These are phyloP conservation scores for Bryum argenteum DNA, from an alignment of 225 moss, liverwort and hornwort genomes.

Conservation along the genomic window DNA sequence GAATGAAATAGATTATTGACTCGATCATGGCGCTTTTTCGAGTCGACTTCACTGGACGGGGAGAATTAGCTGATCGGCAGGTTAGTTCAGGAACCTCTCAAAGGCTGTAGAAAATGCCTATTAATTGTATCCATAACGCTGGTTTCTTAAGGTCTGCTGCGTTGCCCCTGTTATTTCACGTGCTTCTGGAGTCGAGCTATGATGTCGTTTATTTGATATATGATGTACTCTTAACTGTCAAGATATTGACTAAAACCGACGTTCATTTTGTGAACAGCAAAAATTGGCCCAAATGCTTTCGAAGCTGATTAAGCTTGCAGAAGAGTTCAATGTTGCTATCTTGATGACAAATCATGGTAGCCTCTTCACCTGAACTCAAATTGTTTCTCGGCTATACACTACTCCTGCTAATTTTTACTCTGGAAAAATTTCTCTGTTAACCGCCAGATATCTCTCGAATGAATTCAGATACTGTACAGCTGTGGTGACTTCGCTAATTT, in stretches of 20 bases:
- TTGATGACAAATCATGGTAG: conserved; percentile 93
- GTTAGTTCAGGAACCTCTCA: conserved; percentile 34
- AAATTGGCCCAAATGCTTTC: conserved; percentile 94
- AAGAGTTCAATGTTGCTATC: conserved; percentile 87
- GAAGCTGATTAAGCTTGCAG: conserved; percentile 85
- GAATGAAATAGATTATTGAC: conserved; percentile 68
- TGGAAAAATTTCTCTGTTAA: background rate
- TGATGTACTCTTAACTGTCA: background rate
- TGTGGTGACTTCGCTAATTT: background rate
- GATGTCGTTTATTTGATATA: background rate
- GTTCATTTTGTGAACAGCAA: conserved; percentile 57
- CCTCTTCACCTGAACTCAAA: conserved; percentile 9
- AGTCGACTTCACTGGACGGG: conserved; percentile 91
- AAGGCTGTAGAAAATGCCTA: conserved; percentile 5
- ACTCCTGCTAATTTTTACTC: background rate
- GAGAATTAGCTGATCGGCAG: conserved; percentile 94
- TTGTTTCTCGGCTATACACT: background rate
- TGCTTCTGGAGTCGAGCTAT: conserved; percentile 8
- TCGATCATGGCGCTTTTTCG: conserved; percentile 93
- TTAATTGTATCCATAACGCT: background rate
- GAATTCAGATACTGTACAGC: background rate
- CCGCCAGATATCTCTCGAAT: background rate
- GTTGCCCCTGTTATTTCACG: background rate
- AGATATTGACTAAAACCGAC: conserved; percentile 3
- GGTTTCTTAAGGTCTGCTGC: conserved; percentile 2